Percentiles rank a stretch among this genome's conserved stretches.
Evolutionary conservation across 257 asterid genomes (phyloP).

Genomic region (Osmanthus fragrans): DNA sequence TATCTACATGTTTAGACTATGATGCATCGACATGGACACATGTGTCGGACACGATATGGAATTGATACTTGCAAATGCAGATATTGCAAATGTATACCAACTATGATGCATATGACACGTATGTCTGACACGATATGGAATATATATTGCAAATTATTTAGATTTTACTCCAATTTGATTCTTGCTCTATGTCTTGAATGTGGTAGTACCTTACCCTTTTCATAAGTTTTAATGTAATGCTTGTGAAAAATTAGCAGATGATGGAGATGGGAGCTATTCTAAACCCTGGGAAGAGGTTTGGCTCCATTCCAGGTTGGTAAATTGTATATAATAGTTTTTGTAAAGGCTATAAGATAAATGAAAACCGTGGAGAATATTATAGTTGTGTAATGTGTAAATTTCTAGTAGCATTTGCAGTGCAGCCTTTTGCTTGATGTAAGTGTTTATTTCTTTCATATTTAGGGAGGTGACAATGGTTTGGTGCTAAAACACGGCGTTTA

Average conservation of each 20-base stretch:
- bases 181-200: slow-evolving; percentile 9
- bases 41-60: no score
- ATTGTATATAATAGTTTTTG: background rate
- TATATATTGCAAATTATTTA: background rate
- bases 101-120: no score
- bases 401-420: background rate
- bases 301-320: slow-evolving; percentile 75
- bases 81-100: no score
- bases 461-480: background rate
- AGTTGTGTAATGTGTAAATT: background rate
- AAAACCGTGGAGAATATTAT: background rate
- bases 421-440: background rate
- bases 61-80: no score
- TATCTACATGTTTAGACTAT: background rate
- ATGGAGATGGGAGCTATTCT: slow-evolving; percentile 31
- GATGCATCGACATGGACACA: no score
- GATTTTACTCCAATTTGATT: slow-evolving; percentile 3
- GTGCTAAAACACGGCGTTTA: background rate
- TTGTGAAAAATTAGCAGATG: slow-evolving; percentile 58
- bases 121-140: no score
- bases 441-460: background rate
- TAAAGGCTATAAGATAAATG: background rate
- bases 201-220: background rate
- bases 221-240: slow-evolving; percentile 1
- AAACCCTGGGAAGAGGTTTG: slow-evolving; percentile 50